Percentiles rank a stretch among this genome's conserved stretches.
Conservation (phyloP, 2,329 filamentous ascomycete genomes). For the Botrytis aclada region DNA sequence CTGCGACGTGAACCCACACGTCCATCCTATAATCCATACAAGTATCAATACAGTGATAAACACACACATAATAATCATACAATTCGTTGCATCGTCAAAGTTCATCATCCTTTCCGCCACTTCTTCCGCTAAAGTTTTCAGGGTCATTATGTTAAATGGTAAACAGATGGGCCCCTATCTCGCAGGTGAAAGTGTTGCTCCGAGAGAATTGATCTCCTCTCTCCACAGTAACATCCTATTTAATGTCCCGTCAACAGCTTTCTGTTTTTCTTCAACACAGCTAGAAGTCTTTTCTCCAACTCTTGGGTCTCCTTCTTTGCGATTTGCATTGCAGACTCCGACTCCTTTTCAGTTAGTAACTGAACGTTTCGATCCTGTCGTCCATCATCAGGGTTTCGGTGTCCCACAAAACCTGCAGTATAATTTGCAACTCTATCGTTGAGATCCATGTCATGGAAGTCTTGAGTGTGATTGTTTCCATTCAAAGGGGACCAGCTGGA, state of each 20-base stretch:
- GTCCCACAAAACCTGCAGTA: constrained; percentile 36
- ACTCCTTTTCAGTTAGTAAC: constrained; percentile 60
- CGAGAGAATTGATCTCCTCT: background rate
- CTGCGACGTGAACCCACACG: background rate
- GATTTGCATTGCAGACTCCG: constrained; percentile 51
- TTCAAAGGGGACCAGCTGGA: constrained; percentile 31
- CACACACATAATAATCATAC: constrained; percentile 1
- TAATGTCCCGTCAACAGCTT: constrained; percentile 43
- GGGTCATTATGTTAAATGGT: background rate
- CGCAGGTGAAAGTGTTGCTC: background rate
- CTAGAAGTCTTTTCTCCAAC: constrained; percentile 59
- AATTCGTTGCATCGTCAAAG: background rate
- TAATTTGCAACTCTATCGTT: constrained; percentile 35
- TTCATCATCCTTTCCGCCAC: background rate
- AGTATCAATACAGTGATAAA: background rate
- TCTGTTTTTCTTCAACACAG: constrained; percentile 58
- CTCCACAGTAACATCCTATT: constrained; percentile 16
- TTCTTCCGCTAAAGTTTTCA: background rate
- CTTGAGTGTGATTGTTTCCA: constrained; percentile 24
- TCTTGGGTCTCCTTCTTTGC: constrained; percentile 59
- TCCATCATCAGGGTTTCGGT: constrained; percentile 33
- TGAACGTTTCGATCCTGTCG: constrained; percentile 38
- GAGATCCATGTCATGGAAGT: constrained; percentile 32
- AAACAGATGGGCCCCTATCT: background rate
- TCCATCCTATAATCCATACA: background rate